These are phyloP conservation scores for Candida boleticola DNA, from an alignment of 805 yeast genomes.

Conservation along the genomic window DNA sequence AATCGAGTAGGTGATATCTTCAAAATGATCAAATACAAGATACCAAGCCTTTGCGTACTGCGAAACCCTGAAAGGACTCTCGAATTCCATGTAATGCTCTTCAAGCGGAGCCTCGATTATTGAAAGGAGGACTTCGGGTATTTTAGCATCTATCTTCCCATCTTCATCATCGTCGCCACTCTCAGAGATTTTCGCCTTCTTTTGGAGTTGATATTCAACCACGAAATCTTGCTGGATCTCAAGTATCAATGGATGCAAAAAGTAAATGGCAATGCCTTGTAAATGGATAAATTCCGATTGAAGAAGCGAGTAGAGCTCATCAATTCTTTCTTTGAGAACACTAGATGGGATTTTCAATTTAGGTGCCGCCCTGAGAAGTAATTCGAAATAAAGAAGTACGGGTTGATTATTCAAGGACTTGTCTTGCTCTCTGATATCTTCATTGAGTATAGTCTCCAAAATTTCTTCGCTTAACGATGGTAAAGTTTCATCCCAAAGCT, in stretches of 20 bases:
- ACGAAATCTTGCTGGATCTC: slow-evolving; percentile 56
- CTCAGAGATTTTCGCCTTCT: slow-evolving; percentile 19
- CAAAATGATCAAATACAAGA: slow-evolving; percentile 59
- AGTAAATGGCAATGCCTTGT: slow-evolving; percentile 42
- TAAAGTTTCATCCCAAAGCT: slow-evolving; percentile 31
- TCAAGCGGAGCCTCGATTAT: slow-evolving; percentile 29
- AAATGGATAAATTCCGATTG: slow-evolving; percentile 19
- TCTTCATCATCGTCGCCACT: slow-evolving; percentile 20
- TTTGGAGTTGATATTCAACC: slow-evolving; percentile 57
- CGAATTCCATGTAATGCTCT: slow-evolving; percentile 24
- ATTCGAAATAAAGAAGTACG: slow-evolving; percentile 30
- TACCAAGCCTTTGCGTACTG: slow-evolving; percentile 68
- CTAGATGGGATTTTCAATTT: slow-evolving; percentile 20
- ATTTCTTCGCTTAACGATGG: slow-evolving; percentile 40
- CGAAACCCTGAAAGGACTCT: slow-evolving; percentile 17
- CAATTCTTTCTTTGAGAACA: slow-evolving; percentile 27
- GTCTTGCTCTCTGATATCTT: slow-evolving; percentile 16
- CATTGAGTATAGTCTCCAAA: slow-evolving; percentile 39
- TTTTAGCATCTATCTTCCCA: slow-evolving; percentile 18
- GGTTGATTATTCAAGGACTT: slow-evolving; percentile 29
- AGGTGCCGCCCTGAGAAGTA: slow-evolving; percentile 29
- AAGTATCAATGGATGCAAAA: slow-evolving; percentile 42
- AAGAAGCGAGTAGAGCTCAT: slow-evolving; percentile 35
- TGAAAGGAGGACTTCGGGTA: slow-evolving; percentile 43
- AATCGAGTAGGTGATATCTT: slow-evolving; percentile 61